Base-by-base conservation (phyloP, 768 basidiomycete genomes). In the Lyophyllum semitale region DNA sequence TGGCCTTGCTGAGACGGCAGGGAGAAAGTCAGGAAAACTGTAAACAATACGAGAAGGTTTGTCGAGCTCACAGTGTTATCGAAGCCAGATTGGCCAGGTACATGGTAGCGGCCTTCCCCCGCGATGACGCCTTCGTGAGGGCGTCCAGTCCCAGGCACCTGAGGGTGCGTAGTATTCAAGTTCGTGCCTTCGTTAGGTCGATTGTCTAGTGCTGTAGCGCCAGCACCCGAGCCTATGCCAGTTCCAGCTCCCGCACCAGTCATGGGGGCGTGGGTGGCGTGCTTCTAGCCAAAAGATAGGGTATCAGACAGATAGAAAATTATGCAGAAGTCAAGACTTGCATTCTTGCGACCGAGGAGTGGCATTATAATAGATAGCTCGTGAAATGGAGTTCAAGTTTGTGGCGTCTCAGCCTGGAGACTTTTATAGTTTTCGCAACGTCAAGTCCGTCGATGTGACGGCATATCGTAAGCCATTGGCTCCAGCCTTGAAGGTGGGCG, bases 341-440 rank as follows among this genome's bases (percentile, higher is more conserved):
- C 60, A 22, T 49, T n/a, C 35, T 68, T 68, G 53, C 63, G 63
- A 61, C 66, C 64, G 52, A 72, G 66, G 59, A 69, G 63, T 65
- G 71, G 68, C 71, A 72, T 72, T 27, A 54, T 38, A 33, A 43
- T 57, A 4, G 3, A 22, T n/a, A n/a, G n/a, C n/a, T n/a, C n/a
- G n/a, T n/a, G n/a, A n/a, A n/a, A n/a, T n/a, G n/a, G n/a, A n/a
- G n/a, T n/a, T n/a, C n/a, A n/a, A n/a, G 20, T 38, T 15, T 12
- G 42, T 30, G 29, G 18, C 7, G 45, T 3, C 41, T 52, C 8
- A 4, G 26, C 25, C 25, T 22, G 9, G 46, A 43, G 18, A 3
- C 41, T 23, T 42, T 42, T 42, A 42, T 42, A 42, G 8, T 4
- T 11, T 3, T 11, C 35, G 6, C 35, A n/a, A 37, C 12, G 41